A percentile compares a stretch with the other conserved stretches of the same genome.
Conservation (phyloP, 169 alveolate species). For the Plasmodium coatneyi region DNA sequence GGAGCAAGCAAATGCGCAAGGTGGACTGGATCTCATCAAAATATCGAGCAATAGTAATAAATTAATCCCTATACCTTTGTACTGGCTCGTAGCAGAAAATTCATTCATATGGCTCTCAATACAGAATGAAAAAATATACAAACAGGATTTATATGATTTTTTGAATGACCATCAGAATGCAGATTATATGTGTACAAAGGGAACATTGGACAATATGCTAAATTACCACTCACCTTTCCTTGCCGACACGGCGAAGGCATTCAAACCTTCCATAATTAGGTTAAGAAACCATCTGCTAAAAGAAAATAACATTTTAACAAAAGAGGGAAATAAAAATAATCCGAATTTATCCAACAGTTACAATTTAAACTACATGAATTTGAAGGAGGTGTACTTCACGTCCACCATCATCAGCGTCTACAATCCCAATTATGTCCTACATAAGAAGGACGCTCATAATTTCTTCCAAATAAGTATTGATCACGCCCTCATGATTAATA, state of each 20-base stretch:
- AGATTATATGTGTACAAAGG: constrained; percentile 50
- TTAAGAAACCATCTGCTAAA: constrained; percentile 36
- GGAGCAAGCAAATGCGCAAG: constrained; percentile 14
- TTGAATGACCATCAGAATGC: constrained; percentile 42
- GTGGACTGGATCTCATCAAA: constrained; percentile 18
- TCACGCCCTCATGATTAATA: constrained; percentile 70
- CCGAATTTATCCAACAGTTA: constrained; percentile 19
- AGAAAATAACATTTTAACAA: constrained; percentile 26
- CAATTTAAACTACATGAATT: constrained; percentile 52
- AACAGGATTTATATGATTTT: constrained; percentile 48
- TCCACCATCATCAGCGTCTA: constrained; percentile 64
- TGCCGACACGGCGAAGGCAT: constrained; percentile 22
- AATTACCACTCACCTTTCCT: constrained; percentile 66
- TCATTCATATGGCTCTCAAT: constrained; percentile 65
- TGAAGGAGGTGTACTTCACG: constrained; percentile 57
- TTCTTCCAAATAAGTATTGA: constrained; percentile 61
- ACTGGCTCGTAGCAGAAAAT: constrained; percentile 74
- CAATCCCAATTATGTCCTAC: constrained; percentile 53
- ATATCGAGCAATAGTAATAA: constrained; percentile 48
- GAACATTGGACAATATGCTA: constrained; percentile 65
- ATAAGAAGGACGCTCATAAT: constrained; percentile 72
- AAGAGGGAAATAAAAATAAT: constrained; percentile 15
- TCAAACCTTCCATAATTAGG: constrained; percentile 48
- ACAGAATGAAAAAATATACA: constrained; percentile 60
- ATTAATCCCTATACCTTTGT: constrained; percentile 64